Evolutionary conservation across 2,329 filamentous ascomycete species (phyloP), one percentile per base, ranked within the genome.

Genomic region (Aphanocladium album): DNA sequence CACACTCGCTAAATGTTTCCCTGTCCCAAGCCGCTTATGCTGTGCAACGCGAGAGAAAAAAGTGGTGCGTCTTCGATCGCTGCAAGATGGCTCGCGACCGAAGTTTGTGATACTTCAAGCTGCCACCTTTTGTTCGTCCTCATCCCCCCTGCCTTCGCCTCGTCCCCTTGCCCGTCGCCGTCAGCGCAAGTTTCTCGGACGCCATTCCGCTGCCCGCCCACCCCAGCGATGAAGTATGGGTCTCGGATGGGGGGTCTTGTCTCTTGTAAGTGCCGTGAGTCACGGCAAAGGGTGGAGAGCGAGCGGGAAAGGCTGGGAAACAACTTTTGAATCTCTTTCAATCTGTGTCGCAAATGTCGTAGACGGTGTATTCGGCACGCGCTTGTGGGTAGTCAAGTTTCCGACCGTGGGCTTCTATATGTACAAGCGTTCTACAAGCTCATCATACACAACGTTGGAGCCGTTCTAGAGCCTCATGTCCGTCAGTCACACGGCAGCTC

Each of bases 261-360:
- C 46, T 58, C 21, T 58, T 43, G 46, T 21, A 58, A 58, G 56
- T 58, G 56, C 56, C 56, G 56, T 58, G 56, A 58, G 17, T 51
- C 56, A 51, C 55, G 55, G 55, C 55, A 58, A 43, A 58, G 56
- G 56, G 56, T 58, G 56, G 56, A 52, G 56, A 58, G 45, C 2
- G 30, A 41, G 55, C 56, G 56, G 56, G 56, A 58, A 58, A 58
- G 56, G 56, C 56, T 58, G 56, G 47, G 47, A 35, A 45, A 52
- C 46, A 50, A 37, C 37, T 23, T 39, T 41, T 50, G 55, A 27
- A 57, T 57, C 55, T 30, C 39, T 56, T 19, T 56, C 23, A 7
- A 56, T 46, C 41, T 56, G 39, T 35, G 25, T 56, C 21, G 41
- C 25, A 23, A 45, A 55, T 21, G 11, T 21, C 19, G 41, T 30